Evolutionary conservation across 202 grass and related monocot species (phyloP).

Genomic region (Elaeis oleifera): DNA sequence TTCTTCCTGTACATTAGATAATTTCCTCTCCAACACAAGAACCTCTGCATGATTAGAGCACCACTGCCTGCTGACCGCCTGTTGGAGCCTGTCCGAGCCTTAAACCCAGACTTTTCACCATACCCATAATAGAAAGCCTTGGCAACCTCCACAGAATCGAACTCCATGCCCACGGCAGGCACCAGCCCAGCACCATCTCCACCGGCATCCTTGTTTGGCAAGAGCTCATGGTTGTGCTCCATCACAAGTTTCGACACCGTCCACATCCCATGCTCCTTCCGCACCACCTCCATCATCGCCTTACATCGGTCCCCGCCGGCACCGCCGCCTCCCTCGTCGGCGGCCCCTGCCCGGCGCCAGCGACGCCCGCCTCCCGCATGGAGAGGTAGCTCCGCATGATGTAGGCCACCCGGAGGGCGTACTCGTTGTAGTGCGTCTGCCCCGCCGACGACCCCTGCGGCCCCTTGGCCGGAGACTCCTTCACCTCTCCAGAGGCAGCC

Average conservation of each 20-base stretch:
- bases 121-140: slow-evolving; percentile 66
- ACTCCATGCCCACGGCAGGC: slow-evolving; percentile 65
- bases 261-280: slow-evolving; percentile 62
- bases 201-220: not conserved
- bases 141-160: slow-evolving; percentile 57
- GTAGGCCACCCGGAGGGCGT: slow-evolving; percentile 29
- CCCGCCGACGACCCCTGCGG: not conserved
- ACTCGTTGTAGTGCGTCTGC: slow-evolving; percentile 23
- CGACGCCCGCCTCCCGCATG: slow-evolving; percentile 17
- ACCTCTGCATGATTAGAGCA: slow-evolving; percentile 67
- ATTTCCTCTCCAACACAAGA: slow-evolving; percentile 57
- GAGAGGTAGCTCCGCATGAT: slow-evolving; percentile 35
- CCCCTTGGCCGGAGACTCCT: no score
- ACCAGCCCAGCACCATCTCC: not conserved
- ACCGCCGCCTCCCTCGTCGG: not conserved
- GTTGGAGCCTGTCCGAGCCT: slow-evolving; percentile 53
- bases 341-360: slow-evolving; percentile 12
- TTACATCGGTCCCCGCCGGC: slow-evolving; percentile 38
- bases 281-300: slow-evolving; percentile 89
- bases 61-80: slow-evolving; percentile 41
- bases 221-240: slow-evolving; percentile 65
- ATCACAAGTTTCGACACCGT: slow-evolving; percentile 52
- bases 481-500: not conserved
- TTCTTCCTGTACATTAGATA: slow-evolving; percentile 18
- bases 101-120: slow-evolving; percentile 51